These are phyloP conservation scores for Gigaspora rosea DNA, from an alignment of 192 early-diverging fungal species.

Conservation along the genomic window DNA sequence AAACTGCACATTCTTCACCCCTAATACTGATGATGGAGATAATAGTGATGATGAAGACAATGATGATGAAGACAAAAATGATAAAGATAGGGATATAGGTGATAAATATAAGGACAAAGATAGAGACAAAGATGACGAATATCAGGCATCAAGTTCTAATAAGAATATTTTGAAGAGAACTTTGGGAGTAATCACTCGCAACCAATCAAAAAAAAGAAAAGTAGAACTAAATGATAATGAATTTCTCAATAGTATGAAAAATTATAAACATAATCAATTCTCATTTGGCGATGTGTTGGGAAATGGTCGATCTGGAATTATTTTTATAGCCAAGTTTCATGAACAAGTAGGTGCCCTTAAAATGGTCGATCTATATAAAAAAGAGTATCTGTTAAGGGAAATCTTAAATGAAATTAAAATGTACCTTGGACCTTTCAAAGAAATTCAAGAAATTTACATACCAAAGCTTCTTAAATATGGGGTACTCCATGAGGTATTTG, in stretches of 20 bases:
- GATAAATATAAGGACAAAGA: no score
- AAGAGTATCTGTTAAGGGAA: background rate
- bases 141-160: constrained; percentile 6
- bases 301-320: constrained; percentile 19
- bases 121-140: background rate
- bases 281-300: constrained; percentile 21
- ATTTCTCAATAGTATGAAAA: constrained; percentile 24
- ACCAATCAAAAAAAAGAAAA: background rate
- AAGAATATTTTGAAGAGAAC: background rate
- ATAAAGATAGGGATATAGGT: background rate
- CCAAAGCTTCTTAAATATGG: constrained; percentile 15
- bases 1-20: constrained; percentile 6
- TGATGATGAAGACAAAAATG: background rate
- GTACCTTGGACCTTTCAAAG: constrained; percentile 14
- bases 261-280: constrained; percentile 12
- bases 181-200: background rate
- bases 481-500: constrained; percentile 1
- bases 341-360: constrained; percentile 21
- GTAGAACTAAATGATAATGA: background rate
- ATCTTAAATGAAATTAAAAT: constrained; percentile 1
- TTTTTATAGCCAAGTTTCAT: constrained; percentile 6
- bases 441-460: constrained; percentile 4
- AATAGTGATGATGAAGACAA: background rate
- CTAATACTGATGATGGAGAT: background rate
- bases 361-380: constrained; percentile 13